These are phyloP conservation scores for Globisporangium canariense DNA, from an alignment of 352 stramenopile genomes.

Conservation along the genomic window DNA sequence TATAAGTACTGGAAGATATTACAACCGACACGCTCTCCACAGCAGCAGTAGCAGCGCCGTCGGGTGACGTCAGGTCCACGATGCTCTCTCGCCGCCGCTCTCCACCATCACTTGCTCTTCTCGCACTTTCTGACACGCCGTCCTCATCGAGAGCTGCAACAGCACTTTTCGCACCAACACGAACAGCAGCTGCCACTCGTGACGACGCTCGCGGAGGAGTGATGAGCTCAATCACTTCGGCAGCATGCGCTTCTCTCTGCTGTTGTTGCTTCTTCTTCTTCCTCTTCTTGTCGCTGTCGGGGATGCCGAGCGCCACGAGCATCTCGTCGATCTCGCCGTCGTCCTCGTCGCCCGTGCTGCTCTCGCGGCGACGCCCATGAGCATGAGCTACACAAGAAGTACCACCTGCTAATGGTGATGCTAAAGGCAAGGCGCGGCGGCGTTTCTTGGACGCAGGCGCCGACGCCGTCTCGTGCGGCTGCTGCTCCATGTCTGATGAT, in stretches of 20 bases:
- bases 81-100: constrained; percentile 20
- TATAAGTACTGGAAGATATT: too few relatives aligned
- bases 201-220: constrained; percentile 25
- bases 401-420: not conserved
- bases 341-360: constrained; percentile 8
- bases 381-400: not conserved
- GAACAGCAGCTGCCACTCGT: not conserved
- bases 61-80: constrained; percentile 45
- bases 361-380: not conserved
- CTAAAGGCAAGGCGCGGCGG: not conserved
- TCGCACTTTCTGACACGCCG: not conserved
- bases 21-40: too few relatives aligned
- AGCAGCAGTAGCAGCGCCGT: not conserved
- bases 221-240: constrained; percentile 42
- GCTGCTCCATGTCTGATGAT: too few relatives aligned
- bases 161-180: constrained; percentile 6
- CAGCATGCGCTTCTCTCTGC: not conserved
- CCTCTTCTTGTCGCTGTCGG: constrained; percentile 19
- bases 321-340: constrained; percentile 16
- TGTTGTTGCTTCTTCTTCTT: constrained; percentile 2
- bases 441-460: constrained; percentile 8
- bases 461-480: not conserved
- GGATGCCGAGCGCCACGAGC: constrained; percentile 18
- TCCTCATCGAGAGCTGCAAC: not conserved
- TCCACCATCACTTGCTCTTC: not conserved